These are phyloP conservation scores for Fonsecaea monophora DNA, from an alignment of 2,329 filamentous ascomycete species.

Conservation along the genomic window DNA sequence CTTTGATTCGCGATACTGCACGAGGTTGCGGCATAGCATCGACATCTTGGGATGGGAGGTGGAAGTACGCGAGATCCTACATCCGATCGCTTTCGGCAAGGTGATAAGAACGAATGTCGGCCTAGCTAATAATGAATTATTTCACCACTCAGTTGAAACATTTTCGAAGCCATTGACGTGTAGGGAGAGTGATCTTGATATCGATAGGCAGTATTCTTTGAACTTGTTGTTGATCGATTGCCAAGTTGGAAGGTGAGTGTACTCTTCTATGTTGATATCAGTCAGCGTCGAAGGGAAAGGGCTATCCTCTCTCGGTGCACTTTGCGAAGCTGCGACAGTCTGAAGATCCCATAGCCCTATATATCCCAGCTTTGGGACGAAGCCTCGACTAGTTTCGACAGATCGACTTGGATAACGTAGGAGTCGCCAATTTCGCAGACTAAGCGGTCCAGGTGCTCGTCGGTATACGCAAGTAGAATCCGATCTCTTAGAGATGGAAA, in stretches of 20 bases:
- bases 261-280: background rate
- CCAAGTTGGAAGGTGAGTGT: background rate
- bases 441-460: conserved; percentile 12
- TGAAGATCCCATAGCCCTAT: conserved; percentile 20
- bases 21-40: too few species aligned
- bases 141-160: too few species aligned
- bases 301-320: background rate
- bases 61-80: too few species aligned
- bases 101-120: too few species aligned
- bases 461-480: conserved; percentile 14
- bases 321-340: background rate
- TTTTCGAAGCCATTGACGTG: too few species aligned
- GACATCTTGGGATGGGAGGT: too few species aligned
- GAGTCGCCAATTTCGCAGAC: conserved; percentile 10
- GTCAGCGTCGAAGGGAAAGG: background rate
- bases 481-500: conserved; percentile 20
- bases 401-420: conserved; percentile 18
- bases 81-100: too few species aligned
- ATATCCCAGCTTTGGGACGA: conserved; percentile 5
- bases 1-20: background rate
- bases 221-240: background rate
- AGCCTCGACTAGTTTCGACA: conserved; percentile 15
- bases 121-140: too few species aligned
- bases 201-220: background rate
- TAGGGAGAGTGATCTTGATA: too few species aligned